A percentile compares a stretch with the other conserved stretches of the same genome.
These are phyloP conservation scores for Metschnikowia koreensis DNA, from an alignment of 805 yeast species.

Conservation along the genomic window DNA sequence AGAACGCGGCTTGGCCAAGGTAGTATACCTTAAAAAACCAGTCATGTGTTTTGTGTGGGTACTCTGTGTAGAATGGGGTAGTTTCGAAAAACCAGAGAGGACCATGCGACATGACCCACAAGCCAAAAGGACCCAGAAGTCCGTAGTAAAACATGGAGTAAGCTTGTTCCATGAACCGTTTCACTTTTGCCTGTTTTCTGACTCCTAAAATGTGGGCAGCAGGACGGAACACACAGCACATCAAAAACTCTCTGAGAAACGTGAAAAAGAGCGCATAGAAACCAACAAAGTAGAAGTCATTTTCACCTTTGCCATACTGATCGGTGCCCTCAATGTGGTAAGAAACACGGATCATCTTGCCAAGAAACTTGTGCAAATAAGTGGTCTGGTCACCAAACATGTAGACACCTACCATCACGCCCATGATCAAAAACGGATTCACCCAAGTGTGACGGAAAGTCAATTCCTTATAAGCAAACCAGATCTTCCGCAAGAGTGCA, in stretches of 20 bases:
- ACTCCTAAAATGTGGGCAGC: constrained; percentile 57
- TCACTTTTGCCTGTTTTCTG: constrained; percentile 52
- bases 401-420: constrained; percentile 42
- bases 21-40: constrained; percentile 75
- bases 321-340: constrained; percentile 61
- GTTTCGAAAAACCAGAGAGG: constrained; percentile 93
- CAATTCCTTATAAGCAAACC: constrained; percentile 59
- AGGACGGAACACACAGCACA: constrained; percentile 81
- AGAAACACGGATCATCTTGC: constrained; percentile 61
- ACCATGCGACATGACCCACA: constrained; percentile 76
- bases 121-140: constrained; percentile 77
- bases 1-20: constrained; percentile 90
- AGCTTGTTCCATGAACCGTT: constrained; percentile 90
- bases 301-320: constrained; percentile 82
- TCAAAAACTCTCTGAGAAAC: constrained; percentile 82
- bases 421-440: constrained; percentile 53
- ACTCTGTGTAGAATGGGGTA: constrained; percentile 68
- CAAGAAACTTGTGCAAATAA: constrained; percentile 53
- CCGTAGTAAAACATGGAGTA: constrained; percentile 83
- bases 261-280: constrained; percentile 86
- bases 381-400: constrained; percentile 57
- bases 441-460: constrained; percentile 69
- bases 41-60: constrained; percentile 80
- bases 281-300: constrained; percentile 76
- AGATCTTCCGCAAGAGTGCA: constrained; percentile 56